Evolutionary conservation across 768 basidiomycete species (phyloP), one percentile per base, ranked within the genome.

Genomic region (Lentinula sp.): DNA sequence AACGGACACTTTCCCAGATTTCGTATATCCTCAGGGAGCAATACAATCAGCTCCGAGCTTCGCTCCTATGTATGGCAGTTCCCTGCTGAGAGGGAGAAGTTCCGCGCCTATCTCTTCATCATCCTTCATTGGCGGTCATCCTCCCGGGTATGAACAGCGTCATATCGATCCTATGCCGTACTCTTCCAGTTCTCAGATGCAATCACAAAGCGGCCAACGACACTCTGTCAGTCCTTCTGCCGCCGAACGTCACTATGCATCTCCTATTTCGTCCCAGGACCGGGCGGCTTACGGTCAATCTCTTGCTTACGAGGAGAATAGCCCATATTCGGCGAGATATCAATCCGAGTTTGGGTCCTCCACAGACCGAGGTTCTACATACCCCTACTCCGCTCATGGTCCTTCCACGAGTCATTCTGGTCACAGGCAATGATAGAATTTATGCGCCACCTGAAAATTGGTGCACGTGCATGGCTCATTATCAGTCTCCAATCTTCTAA

Each of bases 1-100:
- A 28, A 69, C 74, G n/a, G 49, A 60, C 15, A 18, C n/a, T 8
- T 82, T 82, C 70, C 82, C 81, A n/a, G 75, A 74, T 54, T 79
- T 81, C 59, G 68, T 60, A 43, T 33, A 16, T 28, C 23, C 16
- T 6, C 59, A 52, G 32, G 37, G 49, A 41, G 57, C 57, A 37
- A 35, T 23, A 6, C 43, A 56, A 18, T 12, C 50, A 33, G 15
- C 57, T 35, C n/a, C 55, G 15, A 33, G 55, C 16, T 56, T 56
- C 39, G 39, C 41, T 6, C 16, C 23, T 13, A 18, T 46, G 10
- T 59, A 59, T 37, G 32, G 28, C 18, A 33, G 35, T n/a, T 46
- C 57, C 45, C n/a, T 39, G 20, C 43, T 32, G 13, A 59, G 57
- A 59, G 56, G 54, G 13, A n/a, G 36, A 28, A 56, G 37, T 6